Base-by-base conservation (phyloP, 805 yeast species). In the Schwanniomyces vanrijiae region DNA sequence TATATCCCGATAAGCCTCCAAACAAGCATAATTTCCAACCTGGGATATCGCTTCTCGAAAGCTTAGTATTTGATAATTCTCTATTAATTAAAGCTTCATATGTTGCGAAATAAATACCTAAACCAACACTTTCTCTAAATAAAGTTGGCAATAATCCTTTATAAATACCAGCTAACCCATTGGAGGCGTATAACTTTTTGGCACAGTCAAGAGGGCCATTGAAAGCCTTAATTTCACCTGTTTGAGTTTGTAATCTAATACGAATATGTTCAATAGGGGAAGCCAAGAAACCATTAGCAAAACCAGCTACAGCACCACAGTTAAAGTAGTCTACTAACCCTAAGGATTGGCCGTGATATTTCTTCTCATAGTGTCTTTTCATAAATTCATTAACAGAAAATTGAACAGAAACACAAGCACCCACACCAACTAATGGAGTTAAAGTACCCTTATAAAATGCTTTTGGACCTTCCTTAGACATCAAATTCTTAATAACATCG, bases 381-480 rank as follows among this genome's bases (percentile, higher is more conserved):
- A 92, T 90, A 60, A 78, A 86, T 66, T 94, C 98, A 61, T 91
- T 91, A 31, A 90, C 96, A 40, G 96, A 94, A 62, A 94, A 94
- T 68, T 94, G 99, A 35, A 92, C 88, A 7, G 96, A 88, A 10
- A 94, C 97, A 75, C 97, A 91, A 0, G 96, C 96, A 43, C 99
- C 99, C n/a, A 92, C 77, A 5, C 78, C 78, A 37, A 73, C 61
- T 54, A 72, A 65, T 5, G 77, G 76, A 11, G 77, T 73, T 59
- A 73, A 68, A 18, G 78, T 71, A 16, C 78, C 78, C 50, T 73
- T 73, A 53, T 73, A 73, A 52, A 73, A 72, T 0, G 75, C 78
- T 33, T 56, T 60, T 14, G 68, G 58, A 5, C 76, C 77, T 50
- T 71, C 76, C 43, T 64, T 63, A 35, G 76, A 73, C 33, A 92